Base-by-base conservation (phyloP, 345 rosid species). In the Mercurialis annua region DNA sequence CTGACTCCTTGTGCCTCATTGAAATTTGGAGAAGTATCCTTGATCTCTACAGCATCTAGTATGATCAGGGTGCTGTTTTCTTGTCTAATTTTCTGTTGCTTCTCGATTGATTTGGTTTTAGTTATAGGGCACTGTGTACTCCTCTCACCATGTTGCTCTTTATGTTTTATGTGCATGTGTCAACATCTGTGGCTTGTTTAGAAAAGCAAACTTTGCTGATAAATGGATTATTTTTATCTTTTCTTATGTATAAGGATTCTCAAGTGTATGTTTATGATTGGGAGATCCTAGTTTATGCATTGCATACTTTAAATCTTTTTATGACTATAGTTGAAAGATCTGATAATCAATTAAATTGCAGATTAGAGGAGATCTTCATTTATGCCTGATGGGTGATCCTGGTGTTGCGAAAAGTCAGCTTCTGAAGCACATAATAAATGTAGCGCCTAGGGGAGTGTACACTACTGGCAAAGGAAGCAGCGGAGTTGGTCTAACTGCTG, bases 381-480 rank as follows among this genome's bases (percentile, higher is more conserved):
- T 94, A 69, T 92, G 98, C 73, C 71, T 94, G 83, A 91, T 94
- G 98, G 99, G 99, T 67, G 99, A 94, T 83, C 99, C 99, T 80
- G 98, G 99, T 50, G 98, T 92, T 76, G 99, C 99, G 71, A 94
- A 91, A 69, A 89, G 98, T 87, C 99, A 94, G 83, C 98, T 94
- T 77, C 92, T 94, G 72, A 94, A 94, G 90, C 97, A 94, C 86
- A 89, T 94, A 47, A 88, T 91, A 64, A 89, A 89, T 59, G 93
- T 94, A 57, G 99, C 98, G 50, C 99, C 98, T 12, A 85, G 96
- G 73, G 98, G 92, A 60, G 84, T 94, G 64, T 94, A 91, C 75
- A 94, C 99, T 51, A 94, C 99, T 46, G 98, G 99, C 34, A 88
- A 72, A 78, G 99, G 99, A 70, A 92, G 98, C 87, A 91, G 98